Percentiles rank a stretch among this genome's conserved stretches.
These are phyloP conservation scores for Bonia amplexicaulis DNA, from an alignment of 176 grass and related monocot species.

Conservation along the genomic window DNA sequence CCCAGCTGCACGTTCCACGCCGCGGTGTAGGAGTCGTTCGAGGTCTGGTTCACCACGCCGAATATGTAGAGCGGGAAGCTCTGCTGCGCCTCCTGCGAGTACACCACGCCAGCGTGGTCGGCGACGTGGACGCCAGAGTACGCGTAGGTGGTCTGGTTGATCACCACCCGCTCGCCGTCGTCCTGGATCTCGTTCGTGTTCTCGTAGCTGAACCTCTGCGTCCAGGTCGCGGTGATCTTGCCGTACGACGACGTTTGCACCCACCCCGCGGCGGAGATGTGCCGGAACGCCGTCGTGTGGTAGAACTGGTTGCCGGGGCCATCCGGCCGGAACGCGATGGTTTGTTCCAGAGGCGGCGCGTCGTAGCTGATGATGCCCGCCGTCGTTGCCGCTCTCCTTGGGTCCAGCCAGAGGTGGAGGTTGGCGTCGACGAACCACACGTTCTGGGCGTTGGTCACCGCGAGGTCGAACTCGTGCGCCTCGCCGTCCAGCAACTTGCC, in stretches of 20 bases:
- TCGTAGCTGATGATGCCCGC: constrained; percentile 48
- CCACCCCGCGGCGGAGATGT: constrained; percentile 52
- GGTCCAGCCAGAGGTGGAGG: constrained; percentile 87
- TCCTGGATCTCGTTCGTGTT: constrained; percentile 41
- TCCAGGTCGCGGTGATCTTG: constrained; percentile 51
- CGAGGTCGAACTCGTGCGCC: constrained; percentile 53
- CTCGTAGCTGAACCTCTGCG: constrained; percentile 51
- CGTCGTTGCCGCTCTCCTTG: constrained; percentile 22
- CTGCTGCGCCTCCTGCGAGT: constrained; percentile 51
- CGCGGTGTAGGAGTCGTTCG: neutral
- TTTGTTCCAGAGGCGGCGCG: constrained; percentile 31
- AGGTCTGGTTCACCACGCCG: constrained; percentile 37
- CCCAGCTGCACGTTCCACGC: constrained; percentile 33
- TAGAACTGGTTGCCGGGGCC: constrained; percentile 21
- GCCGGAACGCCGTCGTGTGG: constrained; percentile 54
- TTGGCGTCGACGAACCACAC: constrained; percentile 77
- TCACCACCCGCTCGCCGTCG: neutral
- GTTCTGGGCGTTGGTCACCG: constrained; percentile 54
- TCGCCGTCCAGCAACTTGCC: constrained; percentile 54
- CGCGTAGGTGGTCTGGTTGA: constrained; percentile 65
- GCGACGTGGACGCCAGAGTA: constrained; percentile 43
- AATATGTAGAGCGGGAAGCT: constrained; percentile 57
- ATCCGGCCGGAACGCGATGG: constrained; percentile 4
- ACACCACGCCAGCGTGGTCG: constrained; percentile 34
- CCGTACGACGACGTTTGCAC: constrained; percentile 68